Evolutionary conservation across 208 protist species (phyloP), one percentile per base, ranked within the genome.

Genomic region (Trypanosoma brucei): DNA sequence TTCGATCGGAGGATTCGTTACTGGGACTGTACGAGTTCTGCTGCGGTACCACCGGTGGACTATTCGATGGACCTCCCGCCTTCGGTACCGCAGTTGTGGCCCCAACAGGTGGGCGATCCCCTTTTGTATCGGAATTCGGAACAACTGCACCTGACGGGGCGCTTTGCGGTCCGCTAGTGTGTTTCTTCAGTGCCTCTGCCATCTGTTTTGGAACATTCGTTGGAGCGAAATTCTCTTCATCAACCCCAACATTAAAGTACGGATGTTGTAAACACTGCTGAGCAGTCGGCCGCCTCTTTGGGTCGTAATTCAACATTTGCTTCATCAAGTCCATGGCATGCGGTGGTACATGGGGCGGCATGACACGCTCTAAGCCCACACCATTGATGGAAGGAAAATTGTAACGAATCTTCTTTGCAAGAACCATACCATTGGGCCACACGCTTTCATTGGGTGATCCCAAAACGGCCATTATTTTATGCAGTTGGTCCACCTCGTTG

Each of bases 251-350:
- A 40, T 75, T 79, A 53, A 98, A 93, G 65, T 92, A 98, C 0
- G 91, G 86, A 64, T 98, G 96, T 55, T 92, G 91, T 54, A 98
- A 71, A 55, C 91, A 93, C 70, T 98, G 88, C 55, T 91, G 88
- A 2, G 94, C 95, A n/a, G 95, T 97, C 13, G 93, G 80, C 40
- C 97, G 79, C 55, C 89, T 88, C 51, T 96, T 87, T 0, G 97
- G 97, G 70, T 98, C 97, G 76, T 98, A 98, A 44, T 81, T 84
- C 7, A 99, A 84, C 62, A 98, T 93, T 65, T 93, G 83, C 22
- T 59, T 49, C 49, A 99, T 70, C 14, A 99, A 64, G 62, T 98
- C 96, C 2, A 98, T 57, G 2, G 92, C 94, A 0, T 97, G 82
- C 0, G 78, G 42, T 1, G 96, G 96, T 39, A 88, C 75, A 62